A percentile compares a stretch with the other conserved stretches of the same genome.
Evolutionary conservation across 768 basidiomycete species (phyloP).

Genomic region (Lactarius evosmus): DNA sequence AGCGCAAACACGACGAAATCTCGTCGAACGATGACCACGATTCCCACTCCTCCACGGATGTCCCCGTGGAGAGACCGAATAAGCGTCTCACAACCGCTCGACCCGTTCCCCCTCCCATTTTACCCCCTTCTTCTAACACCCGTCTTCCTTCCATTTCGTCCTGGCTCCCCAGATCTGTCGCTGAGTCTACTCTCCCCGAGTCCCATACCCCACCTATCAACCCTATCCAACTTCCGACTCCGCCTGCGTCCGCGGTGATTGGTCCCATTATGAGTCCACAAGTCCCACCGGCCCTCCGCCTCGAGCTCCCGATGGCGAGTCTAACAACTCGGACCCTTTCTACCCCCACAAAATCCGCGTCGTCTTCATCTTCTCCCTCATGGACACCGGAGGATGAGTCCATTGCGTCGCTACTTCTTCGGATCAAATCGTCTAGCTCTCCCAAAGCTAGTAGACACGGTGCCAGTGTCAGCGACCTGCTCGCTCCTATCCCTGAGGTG

Average conservation of each 20-base stretch:
- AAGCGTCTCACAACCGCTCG: constrained; percentile 14
- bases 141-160: constrained; percentile 29
- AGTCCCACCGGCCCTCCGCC: constrained; percentile 26
- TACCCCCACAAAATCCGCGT: background rate
- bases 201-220: constrained; percentile 7
- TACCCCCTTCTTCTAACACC: constrained; percentile 5
- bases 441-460: constrained; percentile 10
- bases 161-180: constrained; percentile 22
- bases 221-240: constrained; percentile 26
- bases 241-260: constrained; percentile 24
- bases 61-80: constrained; percentile 3
- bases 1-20: constrained; percentile 22
- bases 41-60: constrained; percentile 5
- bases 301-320: constrained; percentile 26
- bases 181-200: constrained; percentile 7
- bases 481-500: constrained; percentile 6
- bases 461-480: constrained; percentile 8
- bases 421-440: constrained; percentile 22
- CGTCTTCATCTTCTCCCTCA: constrained; percentile 18
- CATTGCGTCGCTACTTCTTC: constrained; percentile 25
- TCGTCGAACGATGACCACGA: constrained; percentile 17
- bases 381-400: constrained; percentile 30
- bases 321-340: background rate
- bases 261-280: constrained; percentile 25
- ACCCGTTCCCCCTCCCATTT: background rate